Percentiles rank a stretch among this genome's conserved stretches.
Evolutionary conservation across 495 filamentous ascomycete genomes (phyloP).

Genomic region (Aspergillus wentii): DNA sequence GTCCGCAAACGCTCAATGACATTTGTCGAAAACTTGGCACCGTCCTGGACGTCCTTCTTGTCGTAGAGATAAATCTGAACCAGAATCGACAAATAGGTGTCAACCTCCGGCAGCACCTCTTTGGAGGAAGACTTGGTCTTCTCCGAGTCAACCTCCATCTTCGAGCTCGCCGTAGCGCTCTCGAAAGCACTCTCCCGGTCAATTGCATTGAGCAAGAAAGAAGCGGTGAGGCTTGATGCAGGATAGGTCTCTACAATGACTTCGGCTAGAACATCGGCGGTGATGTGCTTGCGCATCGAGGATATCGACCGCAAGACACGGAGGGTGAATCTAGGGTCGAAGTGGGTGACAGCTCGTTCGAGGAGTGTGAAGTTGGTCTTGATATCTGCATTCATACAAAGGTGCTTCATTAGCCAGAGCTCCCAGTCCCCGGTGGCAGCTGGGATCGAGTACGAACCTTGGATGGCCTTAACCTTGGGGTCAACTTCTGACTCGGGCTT

Average conservation of each 20-base stretch:
- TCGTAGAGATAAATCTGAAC: constrained; percentile 88
- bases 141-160: constrained; percentile 78
- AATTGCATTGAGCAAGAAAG: constrained; percentile 63
- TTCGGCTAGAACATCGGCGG: constrained; percentile 71
- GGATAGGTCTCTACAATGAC: constrained; percentile 77
- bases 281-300: constrained; percentile 85
- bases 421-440: neutral
- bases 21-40: constrained; percentile 75
- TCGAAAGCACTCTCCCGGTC: constrained; percentile 60
- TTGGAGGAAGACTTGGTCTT: constrained; percentile 43
- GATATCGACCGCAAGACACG: constrained; percentile 92
- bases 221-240: constrained; percentile 57
- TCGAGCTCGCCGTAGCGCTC: constrained; percentile 42
- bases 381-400: constrained; percentile 59
- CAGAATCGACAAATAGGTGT: constrained; percentile 86
- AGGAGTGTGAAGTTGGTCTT: constrained; percentile 87
- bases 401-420: constrained; percentile 2
- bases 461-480: constrained; percentile 61
- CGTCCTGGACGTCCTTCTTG: constrained; percentile 67
- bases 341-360: constrained; percentile 86
- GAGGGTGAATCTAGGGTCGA: constrained; percentile 91
- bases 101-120: constrained; percentile 82
- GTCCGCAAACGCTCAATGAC: constrained; percentile 80
- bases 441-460: constrained; percentile 36
- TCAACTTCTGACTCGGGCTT: constrained; percentile 52